Percentiles rank a stretch among this genome's conserved stretches.
phyloP scores from a whole-genome alignment of 768 basidiomycete species.

The Russula vinacea region DNA sequence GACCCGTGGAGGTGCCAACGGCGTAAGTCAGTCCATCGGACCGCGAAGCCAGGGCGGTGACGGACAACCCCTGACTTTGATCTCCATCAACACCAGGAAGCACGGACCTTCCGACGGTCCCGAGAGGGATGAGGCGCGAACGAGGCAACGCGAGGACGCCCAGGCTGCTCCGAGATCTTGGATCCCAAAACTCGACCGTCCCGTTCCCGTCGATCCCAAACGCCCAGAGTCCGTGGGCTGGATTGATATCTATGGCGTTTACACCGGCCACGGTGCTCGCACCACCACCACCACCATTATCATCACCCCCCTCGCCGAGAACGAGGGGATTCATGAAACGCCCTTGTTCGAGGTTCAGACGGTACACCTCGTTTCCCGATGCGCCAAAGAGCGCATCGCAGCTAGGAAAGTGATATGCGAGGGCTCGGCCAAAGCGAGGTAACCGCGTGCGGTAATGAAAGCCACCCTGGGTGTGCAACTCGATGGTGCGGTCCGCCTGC shows the following conservation, averaged over 20 bases:
- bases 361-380: conserved; percentile 83
- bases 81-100: conserved; percentile 41
- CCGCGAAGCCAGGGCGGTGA: conserved; percentile 83
- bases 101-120: conserved; percentile 35
- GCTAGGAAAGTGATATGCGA: conserved; percentile 91
- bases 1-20: conserved; percentile 91
- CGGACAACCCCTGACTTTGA: conserved; percentile 44
- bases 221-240: conserved; percentile 83
- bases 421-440: conserved; percentile 87
- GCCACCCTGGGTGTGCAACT: conserved; percentile 91
- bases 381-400: conserved; percentile 87
- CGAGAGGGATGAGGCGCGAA: conserved; percentile 47
- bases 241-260: conserved; percentile 89
- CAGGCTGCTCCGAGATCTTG: conserved; percentile 71
- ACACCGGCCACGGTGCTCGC: conserved; percentile 71
- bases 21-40: conserved; percentile 91
- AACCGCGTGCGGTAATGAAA: conserved; percentile 91
- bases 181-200: conserved; percentile 95
- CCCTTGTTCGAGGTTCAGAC: conserved; percentile 94
- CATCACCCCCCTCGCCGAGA: conserved; percentile 40
- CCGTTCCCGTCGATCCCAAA: conserved; percentile 88
- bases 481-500: conserved; percentile 92
- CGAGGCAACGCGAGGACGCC: conserved; percentile 64
- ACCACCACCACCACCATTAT: conserved; percentile 38
- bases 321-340: conserved; percentile 82